These are phyloP conservation scores for Sporothrix humicola DNA, from an alignment of 2,329 filamentous ascomycete species.

Conservation along the genomic window DNA sequence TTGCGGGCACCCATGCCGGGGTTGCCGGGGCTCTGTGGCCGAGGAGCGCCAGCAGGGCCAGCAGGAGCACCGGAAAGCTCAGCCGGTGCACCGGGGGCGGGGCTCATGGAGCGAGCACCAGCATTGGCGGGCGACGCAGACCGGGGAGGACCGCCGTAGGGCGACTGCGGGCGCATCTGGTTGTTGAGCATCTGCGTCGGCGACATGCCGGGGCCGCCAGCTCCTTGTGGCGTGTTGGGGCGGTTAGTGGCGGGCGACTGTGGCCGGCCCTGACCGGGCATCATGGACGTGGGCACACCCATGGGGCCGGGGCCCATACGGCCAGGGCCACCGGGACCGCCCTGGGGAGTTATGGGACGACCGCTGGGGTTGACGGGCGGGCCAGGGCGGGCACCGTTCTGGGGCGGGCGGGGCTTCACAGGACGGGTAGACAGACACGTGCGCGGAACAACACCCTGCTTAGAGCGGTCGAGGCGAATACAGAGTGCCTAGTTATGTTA, in stretches of 20 bases:
- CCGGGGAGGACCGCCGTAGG: constrained; percentile 44
- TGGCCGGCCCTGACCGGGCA: constrained; percentile 21
- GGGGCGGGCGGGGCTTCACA: constrained; percentile 77
- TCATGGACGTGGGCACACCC: constrained; percentile 27
- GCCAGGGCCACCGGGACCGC: constrained; percentile 42
- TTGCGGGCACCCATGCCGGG: constrained; percentile 47
- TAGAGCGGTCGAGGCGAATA: constrained; percentile 84
- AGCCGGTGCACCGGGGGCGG: constrained; percentile 33
- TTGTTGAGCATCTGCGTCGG: constrained; percentile 45
- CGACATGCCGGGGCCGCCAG: constrained; percentile 37
- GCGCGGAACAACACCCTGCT: constrained; percentile 90
- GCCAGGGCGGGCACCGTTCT: constrained; percentile 48
- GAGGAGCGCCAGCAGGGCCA: constrained; percentile 53
- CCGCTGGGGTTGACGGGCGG: constrained; percentile 27
- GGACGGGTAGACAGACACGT: constrained; percentile 92
- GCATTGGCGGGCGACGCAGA: constrained; percentile 45
- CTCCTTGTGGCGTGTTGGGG: constrained; percentile 36
- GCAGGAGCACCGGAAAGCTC: constrained; percentile 43
- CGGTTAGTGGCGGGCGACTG: constrained; percentile 38
- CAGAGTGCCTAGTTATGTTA: constrained; percentile 74
- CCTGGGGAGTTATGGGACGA: constrained; percentile 50
- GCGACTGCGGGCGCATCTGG: constrained; percentile 50
- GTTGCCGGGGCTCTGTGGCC: constrained; percentile 51
- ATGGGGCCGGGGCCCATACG: constrained; percentile 17
- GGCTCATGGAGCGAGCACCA: constrained; percentile 45